Evolutionary conservation across 805 yeast genomes (phyloP).

Genomic region (Zygosaccharomyces pseudorouxii): DNA sequence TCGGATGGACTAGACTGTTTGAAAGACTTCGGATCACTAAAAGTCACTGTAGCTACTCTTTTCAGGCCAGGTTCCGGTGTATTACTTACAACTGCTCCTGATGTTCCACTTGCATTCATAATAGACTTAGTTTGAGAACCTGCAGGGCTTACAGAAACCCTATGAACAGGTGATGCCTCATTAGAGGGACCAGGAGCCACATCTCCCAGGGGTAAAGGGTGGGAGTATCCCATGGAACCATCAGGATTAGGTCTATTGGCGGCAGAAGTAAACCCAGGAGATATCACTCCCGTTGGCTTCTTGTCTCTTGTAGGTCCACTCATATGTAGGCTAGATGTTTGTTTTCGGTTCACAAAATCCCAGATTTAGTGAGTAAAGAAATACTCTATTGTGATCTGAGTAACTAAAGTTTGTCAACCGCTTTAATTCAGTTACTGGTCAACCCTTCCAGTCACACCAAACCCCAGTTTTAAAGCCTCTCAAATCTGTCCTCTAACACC

Average conservation of each 20-base stretch:
- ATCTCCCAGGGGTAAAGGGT: slow-evolving; percentile 7
- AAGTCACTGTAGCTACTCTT: slow-evolving; percentile 32
- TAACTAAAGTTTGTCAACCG: background rate
- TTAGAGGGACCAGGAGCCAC: slow-evolving; percentile 4
- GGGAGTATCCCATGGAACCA: slow-evolving; percentile 16
- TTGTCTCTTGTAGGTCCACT: slow-evolving; percentile 12
- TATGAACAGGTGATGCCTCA: slow-evolving; percentile 14
- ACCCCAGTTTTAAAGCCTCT: background rate
- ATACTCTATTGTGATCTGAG: background rate
- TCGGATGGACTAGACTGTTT: slow-evolving; percentile 13
- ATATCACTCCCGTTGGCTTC: slow-evolving; percentile 16
- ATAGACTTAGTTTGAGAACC: slow-evolving; percentile 30
- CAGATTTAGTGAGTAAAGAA: background rate
- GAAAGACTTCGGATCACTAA: slow-evolving; percentile 25
- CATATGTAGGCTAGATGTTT: slow-evolving; percentile 5
- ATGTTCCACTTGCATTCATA: slow-evolving; percentile 33
- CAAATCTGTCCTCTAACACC: background rate
- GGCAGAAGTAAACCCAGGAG: slow-evolving; percentile 19
- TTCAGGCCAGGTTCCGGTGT: slow-evolving; percentile 34
- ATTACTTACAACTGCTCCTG: slow-evolving; percentile 34
- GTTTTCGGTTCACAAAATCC: background rate
- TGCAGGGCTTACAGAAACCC: slow-evolving; percentile 25
- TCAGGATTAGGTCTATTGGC: slow-evolving; percentile 22
- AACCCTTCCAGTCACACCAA: background rate
- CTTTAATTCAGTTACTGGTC: background rate